These are phyloP conservation scores for Lachancea waltii DNA, from an alignment of 805 yeast species.

Conservation along the genomic window DNA sequence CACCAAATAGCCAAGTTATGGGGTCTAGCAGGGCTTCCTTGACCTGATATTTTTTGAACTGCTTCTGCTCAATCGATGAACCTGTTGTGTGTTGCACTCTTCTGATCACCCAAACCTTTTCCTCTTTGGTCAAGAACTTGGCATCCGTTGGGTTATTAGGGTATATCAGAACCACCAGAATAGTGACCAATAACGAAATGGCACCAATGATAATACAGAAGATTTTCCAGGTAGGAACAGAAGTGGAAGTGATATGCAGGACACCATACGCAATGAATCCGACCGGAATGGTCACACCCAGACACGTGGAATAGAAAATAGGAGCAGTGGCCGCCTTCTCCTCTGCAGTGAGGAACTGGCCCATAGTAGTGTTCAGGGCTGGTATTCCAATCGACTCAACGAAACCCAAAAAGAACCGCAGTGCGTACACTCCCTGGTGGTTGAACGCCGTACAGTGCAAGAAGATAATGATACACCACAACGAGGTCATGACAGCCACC, in stretches of 20 bases:
- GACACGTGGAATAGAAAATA: constrained; percentile 44
- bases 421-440: constrained; percentile 40
- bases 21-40: constrained; percentile 47
- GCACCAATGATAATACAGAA: constrained; percentile 53
- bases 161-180: constrained; percentile 36
- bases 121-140: constrained; percentile 40
- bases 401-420: constrained; percentile 48
- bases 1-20: constrained; percentile 38
- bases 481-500: constrained; percentile 32
- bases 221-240: constrained; percentile 43
- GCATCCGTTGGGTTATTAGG: constrained; percentile 55
- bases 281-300: constrained; percentile 46
- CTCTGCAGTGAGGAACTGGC: constrained; percentile 42
- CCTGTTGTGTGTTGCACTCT: constrained; percentile 37
- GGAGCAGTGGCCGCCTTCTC: constrained; percentile 50
- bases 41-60: constrained; percentile 43
- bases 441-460: constrained; percentile 41
- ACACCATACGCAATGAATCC: constrained; percentile 44
- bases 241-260: constrained; percentile 22
- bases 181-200: constrained; percentile 38
- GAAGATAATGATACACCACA: constrained; percentile 44
- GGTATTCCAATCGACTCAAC: constrained; percentile 42
- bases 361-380: constrained; percentile 41
- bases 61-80: constrained; percentile 41
- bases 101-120: constrained; percentile 46